A percentile compares a stretch with the other conserved stretches of the same genome.
Evolutionary conservation across 331 rosid genomes (phyloP).

Genomic region (Prunus yedoensis): DNA sequence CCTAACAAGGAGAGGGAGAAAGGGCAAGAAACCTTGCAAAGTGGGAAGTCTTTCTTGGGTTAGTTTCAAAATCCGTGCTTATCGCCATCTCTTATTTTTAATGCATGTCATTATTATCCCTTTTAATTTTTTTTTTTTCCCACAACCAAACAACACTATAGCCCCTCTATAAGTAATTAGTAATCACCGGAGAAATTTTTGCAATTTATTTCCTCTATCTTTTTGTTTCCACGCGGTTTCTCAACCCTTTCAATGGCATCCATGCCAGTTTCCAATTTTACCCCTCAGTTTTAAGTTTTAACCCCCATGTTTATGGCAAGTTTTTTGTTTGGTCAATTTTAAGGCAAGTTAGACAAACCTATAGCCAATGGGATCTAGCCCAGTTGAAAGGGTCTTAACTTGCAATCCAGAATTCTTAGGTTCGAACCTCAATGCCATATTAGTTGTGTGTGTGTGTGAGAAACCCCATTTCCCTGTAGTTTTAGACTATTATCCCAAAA

Average conservation of each 20-base stretch:
- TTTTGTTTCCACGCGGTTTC: constrained; percentile 6
- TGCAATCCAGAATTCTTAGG: too few relatives aligned
- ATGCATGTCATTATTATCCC: neutral
- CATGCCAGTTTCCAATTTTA: neutral
- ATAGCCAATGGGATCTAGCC: too few relatives aligned
- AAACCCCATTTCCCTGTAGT: accelerated
- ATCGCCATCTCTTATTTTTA: constrained; percentile 11
- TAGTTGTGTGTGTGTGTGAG: too few relatives aligned
- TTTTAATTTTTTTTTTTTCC: neutral
- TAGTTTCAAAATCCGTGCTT: constrained; percentile 12
- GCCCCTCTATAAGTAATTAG: neutral
- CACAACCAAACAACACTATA: too few relatives aligned
- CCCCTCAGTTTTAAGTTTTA: neutral
- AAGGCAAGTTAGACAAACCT: too few relatives aligned
- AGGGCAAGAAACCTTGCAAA: neutral
- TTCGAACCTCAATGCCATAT: too few relatives aligned
- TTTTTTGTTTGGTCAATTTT: neutral
- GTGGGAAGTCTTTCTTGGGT: constrained; percentile 10
- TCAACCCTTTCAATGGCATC: neutral
- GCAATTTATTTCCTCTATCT: neutral
- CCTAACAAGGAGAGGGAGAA: neutral
- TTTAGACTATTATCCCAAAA: too few relatives aligned
- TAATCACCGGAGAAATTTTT: neutral
- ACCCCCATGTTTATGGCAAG: neutral
- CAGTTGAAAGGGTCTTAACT: too few relatives aligned